Evolutionary conservation across 2,329 filamentous ascomycete species (phyloP), one percentile per base, ranked within the genome.

Genomic region (Diaporthe aspalathi): DNA sequence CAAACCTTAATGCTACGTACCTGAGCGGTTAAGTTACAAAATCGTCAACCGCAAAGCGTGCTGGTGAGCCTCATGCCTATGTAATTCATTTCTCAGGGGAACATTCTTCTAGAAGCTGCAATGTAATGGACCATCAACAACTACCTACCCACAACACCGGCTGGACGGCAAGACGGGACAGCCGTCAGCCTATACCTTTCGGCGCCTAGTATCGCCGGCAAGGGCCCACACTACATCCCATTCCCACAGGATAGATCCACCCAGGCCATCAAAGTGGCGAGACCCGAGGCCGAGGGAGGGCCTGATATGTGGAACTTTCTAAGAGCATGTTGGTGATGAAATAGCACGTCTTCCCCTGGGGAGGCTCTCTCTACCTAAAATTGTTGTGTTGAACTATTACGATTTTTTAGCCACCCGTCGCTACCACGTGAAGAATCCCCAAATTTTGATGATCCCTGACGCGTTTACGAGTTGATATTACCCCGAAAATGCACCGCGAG

Each of bases 401-500:
- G n/a, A n/a, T n/a, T n/a, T n/a, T 38, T 38, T 5, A 38, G 35
- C 11, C 35, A 38, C 9, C 12, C 35, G 6, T 38, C 6, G 35
- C 6, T 38, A 38, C 12, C 35, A 38, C 5, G 11, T 12, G 35
- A 38, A 38, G 12, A 38, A 2, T 12, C 35, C 35, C 35, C 7
- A 38, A 38, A 38, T 9, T 7, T 38, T 38, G 5, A 5, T 38
- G 9, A 38, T 38, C 12, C 29, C 43, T 17, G 35, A 52, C 32
- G 45, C 53, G 54, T 68, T 43, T 68, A 52, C 43, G 67, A 68
- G 2, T 52, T 14, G 11, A 50, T 60, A 45, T 40, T 14, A 32
- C 45, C 45, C n/a, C 27, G 16, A 68, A 38, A 3, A 73, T 72
- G 71, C 71, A 67, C 32, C 35, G 67, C 63, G 49, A 68, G 54